Evolutionary conservation across 495 filamentous ascomycete genomes (phyloP).

Genomic region (Lindgomyces ingoldianus): DNA sequence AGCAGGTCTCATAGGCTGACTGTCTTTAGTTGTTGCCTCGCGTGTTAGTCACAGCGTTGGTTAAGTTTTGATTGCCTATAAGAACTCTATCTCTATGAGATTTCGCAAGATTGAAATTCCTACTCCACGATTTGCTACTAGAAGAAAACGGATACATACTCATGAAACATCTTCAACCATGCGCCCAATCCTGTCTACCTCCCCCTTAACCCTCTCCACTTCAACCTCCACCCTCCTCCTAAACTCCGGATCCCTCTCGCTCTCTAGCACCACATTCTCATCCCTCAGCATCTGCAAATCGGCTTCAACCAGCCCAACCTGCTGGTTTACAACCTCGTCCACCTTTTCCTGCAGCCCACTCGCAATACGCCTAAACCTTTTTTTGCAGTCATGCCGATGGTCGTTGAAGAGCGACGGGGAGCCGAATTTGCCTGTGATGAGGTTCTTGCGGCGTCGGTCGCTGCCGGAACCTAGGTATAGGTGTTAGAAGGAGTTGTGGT

Average conservation of each 20-base stretch:
- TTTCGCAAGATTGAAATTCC: too few relatives aligned
- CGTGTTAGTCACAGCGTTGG: too few relatives aligned
- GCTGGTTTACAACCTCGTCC: constrained; percentile 17
- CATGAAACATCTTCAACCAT: constrained; percentile 1
- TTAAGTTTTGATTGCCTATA: too few relatives aligned
- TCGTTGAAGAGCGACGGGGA: constrained; percentile 34
- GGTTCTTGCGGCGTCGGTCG: constrained; percentile 38
- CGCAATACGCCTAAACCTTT: constrained; percentile 28
- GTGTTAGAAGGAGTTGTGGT: not conserved
- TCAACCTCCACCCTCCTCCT: constrained; percentile 35
- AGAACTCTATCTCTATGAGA: too few relatives aligned
- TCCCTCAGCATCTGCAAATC: constrained; percentile 42
- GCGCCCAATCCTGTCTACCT: constrained; percentile 5
- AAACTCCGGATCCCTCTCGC: constrained; percentile 44
- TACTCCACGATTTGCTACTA: too few relatives aligned
- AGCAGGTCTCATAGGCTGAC: too few relatives aligned
- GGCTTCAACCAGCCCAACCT: constrained; percentile 35
- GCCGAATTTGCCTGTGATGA: constrained; percentile 37
- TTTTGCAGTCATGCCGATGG: constrained; percentile 34
- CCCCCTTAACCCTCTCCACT: constrained; percentile 16
- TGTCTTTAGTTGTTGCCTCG: too few relatives aligned
- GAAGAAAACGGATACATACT: too few relatives aligned
- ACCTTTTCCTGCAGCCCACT: constrained; percentile 35
- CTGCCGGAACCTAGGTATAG: constrained; percentile 39
- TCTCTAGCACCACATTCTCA: constrained; percentile 43